Evolutionary conservation across 2,329 filamentous ascomycete genomes (phyloP).

Genomic region (Rutstroemia sp.): DNA sequence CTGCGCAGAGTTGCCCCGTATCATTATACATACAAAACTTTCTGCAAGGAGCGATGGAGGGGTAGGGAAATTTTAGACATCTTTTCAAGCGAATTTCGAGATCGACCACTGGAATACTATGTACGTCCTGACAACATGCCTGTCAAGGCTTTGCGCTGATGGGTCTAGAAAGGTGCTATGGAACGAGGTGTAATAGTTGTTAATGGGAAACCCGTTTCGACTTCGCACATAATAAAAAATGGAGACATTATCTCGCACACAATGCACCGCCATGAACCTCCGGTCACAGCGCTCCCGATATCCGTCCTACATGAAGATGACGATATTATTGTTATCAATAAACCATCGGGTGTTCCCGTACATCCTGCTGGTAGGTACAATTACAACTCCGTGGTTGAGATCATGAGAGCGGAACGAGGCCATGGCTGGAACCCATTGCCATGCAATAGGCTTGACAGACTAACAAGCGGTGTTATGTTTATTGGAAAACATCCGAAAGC

Average conservation of each 20-base stretch:
- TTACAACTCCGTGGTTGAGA: conserved; percentile 90
- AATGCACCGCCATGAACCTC: conserved; percentile 90
- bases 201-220: conserved; percentile 63
- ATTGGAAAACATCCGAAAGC: conserved; percentile 79
- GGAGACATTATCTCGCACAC: conserved; percentile 90
- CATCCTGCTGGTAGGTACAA: conserved; percentile 94
- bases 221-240: conserved; percentile 70
- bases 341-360: conserved; percentile 89
- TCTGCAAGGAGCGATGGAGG: conserved; percentile 90
- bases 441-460: conserved; percentile 86
- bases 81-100: conserved; percentile 86
- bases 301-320: conserved; percentile 85
- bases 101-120: conserved; percentile 82
- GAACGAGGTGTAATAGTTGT: conserved; percentile 70
- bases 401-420: conserved; percentile 71
- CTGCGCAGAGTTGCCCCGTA: conserved; percentile 81
- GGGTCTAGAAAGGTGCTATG: conserved; percentile 61
- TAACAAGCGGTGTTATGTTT: conserved; percentile 98
- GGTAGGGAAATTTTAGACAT: conserved; percentile 76
- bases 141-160: conserved; percentile 18
- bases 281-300: conserved; percentile 74
- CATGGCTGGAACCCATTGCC: conserved; percentile 51
- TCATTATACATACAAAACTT: conserved; percentile 90
- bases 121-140: conserved; percentile 36
- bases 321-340: conserved; percentile 93